Conservation (phyloP, 2,329 filamentous ascomycete genomes). For the Ceratocystis huliohia region DNA sequence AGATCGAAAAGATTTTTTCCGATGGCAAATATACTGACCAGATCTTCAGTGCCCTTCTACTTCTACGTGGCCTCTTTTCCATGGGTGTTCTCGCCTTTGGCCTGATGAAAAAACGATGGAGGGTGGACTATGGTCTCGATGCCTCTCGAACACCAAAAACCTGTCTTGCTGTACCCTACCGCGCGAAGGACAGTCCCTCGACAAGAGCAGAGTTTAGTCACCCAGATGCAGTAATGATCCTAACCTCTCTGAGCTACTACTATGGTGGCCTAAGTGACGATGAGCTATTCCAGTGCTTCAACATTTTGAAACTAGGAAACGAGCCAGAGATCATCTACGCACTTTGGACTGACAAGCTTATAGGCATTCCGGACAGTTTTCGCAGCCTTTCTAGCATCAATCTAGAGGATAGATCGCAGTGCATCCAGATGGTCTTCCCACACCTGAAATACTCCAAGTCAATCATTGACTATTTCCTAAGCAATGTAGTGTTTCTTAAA, state of each 20-base stretch:
- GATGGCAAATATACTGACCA: conserved; percentile 23
- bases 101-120: conserved; percentile 47
- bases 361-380: conserved; percentile 29
- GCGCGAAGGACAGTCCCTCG: conserved; percentile 45
- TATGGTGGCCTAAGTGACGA: conserved; percentile 41
- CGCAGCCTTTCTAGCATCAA: conserved; percentile 42
- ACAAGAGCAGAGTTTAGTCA: conserved; percentile 49
- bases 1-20: conserved; percentile 30
- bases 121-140: conserved; percentile 51
- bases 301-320: conserved; percentile 38
- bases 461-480: conserved; percentile 51
- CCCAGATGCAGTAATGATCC: conserved; percentile 42
- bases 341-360: conserved; percentile 33
- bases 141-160: conserved; percentile 30
- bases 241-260: conserved; percentile 46
- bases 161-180: conserved; percentile 44
- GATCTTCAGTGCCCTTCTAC: conserved; percentile 30
- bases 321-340: conserved; percentile 40
- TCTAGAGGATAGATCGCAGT: conserved; percentile 40
- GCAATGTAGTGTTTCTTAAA: conserved; percentile 45
- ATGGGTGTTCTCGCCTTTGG: conserved; percentile 41
- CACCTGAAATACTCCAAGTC: conserved; percentile 39
- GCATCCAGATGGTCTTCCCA: conserved; percentile 38
- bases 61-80: conserved; percentile 45
- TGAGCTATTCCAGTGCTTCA: conserved; percentile 37